Evolutionary conservation across 345 rosid species (phyloP).

Genomic region (Boechera divaricarpa): DNA sequence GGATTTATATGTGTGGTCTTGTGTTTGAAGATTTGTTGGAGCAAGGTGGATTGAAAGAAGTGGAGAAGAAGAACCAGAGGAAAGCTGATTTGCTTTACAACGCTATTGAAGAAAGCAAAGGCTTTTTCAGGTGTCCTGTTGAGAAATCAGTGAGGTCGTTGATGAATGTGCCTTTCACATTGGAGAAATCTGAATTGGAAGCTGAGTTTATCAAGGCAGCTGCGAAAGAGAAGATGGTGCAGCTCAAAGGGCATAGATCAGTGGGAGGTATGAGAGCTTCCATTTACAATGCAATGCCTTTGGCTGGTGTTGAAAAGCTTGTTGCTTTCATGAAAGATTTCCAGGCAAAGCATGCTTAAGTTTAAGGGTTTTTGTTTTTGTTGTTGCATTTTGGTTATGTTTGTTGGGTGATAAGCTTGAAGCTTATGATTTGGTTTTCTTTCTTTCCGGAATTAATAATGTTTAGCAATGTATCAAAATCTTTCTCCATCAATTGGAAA

Average conservation of each 20-base stretch:
- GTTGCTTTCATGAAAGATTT: constrained; percentile 99
- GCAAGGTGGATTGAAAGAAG: constrained; percentile 85
- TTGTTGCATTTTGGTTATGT: constrained; percentile 20
- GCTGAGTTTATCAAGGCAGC: constrained; percentile 93
- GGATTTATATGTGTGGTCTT: constrained; percentile 93
- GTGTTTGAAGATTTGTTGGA: constrained; percentile 89
- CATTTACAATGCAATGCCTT: too few relatives aligned
- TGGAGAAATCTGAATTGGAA: constrained; percentile 86
- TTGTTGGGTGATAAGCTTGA: constrained; percentile 33
- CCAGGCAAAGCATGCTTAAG: constrained; percentile 81
- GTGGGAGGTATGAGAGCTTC: constrained; percentile 99
- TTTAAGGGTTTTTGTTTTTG: neutral
- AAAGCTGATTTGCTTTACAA: constrained; percentile 76
- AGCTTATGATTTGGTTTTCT: constrained; percentile 28
- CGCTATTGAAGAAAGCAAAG: constrained; percentile 81
- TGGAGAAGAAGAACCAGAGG: constrained; percentile 84
- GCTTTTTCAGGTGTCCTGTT: constrained; percentile 83
- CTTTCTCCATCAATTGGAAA: constrained; percentile 15
- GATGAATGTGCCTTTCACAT: constrained; percentile 96
- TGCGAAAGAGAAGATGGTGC: constrained; percentile 90
- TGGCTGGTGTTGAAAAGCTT: constrained; percentile 87
- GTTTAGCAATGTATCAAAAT: constrained; percentile 29
- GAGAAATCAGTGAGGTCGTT: constrained; percentile 94
- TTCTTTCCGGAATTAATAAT: constrained; percentile 16
- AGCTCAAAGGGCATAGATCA: constrained; percentile 96